Base-by-base conservation (phyloP, 1,284 basidiomycete species). In the Sanguinoderma infundibulare region DNA sequence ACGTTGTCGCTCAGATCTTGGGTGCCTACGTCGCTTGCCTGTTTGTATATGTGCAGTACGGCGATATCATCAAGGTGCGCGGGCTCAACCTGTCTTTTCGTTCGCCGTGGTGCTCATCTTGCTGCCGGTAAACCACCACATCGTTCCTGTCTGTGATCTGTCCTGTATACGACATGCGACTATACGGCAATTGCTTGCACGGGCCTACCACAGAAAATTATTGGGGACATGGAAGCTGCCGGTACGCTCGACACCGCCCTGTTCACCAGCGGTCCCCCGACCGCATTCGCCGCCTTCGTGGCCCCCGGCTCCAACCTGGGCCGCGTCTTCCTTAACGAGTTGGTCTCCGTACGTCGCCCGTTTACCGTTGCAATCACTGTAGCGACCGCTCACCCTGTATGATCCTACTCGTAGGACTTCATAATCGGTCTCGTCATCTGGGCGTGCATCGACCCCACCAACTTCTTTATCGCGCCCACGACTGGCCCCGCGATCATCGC, bases 291-390 rank as follows among this genome's bases (percentile, higher is more conserved):
- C 2, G 74, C 89, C 46, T 84, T 81, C 60, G 75, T 80, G 5
- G 61, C 75, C 2, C 77, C 83, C n/a, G 84, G 83, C 5, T 74
- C 81, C 50, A 82, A 80, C 50, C 72, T 89, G 22, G 76, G 78
- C n/a, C 77, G 81, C n/a, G 81, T 79, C 39, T 85, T 89, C 69
- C 72, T 90, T 58, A 91, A 88, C 70, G 89, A 91, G 63, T 87
- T 89, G 66, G 75, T 87, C 44, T 81, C 78, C 49, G 87, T 90
- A 69, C 67, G 83, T 73, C 15, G n/a, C 28, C 62, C 35, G 24
- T 46, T 15, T 44, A 7, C 22, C 22, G 28, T n/a, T 34, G 36
- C 15, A n/a, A 5, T 39, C n/a, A 40, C 3, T 36, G 5, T 20
- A 7, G 12, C 0, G 1, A 22, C 15, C 8, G 30, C 54, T 17